Evolutionary conservation across 805 yeast species (phyloP).

Genomic region (Wickerhamomyces strasburgensis): DNA sequence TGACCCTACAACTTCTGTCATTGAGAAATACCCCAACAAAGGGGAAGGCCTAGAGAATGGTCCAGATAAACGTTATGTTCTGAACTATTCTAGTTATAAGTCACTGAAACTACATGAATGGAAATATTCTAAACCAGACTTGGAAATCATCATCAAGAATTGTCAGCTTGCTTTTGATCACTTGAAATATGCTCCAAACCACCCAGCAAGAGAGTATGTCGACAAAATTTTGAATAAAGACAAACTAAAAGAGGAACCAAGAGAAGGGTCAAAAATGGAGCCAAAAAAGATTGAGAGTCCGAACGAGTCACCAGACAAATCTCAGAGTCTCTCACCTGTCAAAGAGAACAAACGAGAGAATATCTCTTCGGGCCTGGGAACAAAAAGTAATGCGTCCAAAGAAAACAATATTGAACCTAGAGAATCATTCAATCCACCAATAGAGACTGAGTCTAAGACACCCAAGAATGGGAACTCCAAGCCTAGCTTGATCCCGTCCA

Average conservation of each 20-base stretch:
- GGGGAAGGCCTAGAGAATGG: constrained; percentile 24
- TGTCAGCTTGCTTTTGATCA: constrained; percentile 16
- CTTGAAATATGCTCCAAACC: constrained; percentile 12
- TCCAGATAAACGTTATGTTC: constrained; percentile 28
- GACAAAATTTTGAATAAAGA: constrained; percentile 1
- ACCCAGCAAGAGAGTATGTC: constrained; percentile 15
- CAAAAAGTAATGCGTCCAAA: too few species aligned
- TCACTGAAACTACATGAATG: constrained; percentile 17
- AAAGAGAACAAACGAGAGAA: too few species aligned
- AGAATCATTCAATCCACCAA: too few species aligned
- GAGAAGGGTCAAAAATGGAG: not conserved
- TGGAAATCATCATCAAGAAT: constrained; percentile 12
- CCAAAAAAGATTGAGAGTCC: too few species aligned
- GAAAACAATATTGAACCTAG: too few species aligned
- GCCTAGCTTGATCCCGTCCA: too few species aligned
- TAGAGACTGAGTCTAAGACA: too few species aligned
- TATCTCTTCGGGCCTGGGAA: too few species aligned
- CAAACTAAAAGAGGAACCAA: not conserved
- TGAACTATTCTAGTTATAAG: constrained; percentile 33
- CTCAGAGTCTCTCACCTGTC: too few species aligned
- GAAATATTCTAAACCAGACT: constrained; percentile 6
- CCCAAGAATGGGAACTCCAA: too few species aligned
- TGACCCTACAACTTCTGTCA: constrained; percentile 23
- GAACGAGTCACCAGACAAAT: too few species aligned
- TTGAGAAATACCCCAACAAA: constrained; percentile 26